These are phyloP conservation scores for Xylaria digitata DNA, from an alignment of 2,329 filamentous ascomycete species.

Conservation along the genomic window DNA sequence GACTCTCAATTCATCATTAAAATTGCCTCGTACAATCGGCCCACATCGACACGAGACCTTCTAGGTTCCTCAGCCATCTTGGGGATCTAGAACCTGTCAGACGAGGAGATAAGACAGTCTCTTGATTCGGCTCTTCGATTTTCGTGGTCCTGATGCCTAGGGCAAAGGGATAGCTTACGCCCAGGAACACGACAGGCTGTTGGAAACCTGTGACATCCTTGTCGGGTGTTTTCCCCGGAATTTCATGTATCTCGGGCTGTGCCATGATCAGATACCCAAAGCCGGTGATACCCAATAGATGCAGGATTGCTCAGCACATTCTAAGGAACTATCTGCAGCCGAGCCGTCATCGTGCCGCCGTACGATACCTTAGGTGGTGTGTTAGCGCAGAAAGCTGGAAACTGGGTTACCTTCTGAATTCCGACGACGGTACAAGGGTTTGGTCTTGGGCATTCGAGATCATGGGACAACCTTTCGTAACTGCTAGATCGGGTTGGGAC, in stretches of 20 bases:
- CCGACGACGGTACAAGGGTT: conserved; percentile 30
- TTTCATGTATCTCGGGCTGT: conserved; percentile 17
- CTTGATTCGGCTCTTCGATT: conserved; percentile 39
- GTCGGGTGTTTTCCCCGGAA: conserved; percentile 34
- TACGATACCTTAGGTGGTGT: conserved; percentile 26
- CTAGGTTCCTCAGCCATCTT: conserved; percentile 29
- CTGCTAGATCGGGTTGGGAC: conserved; percentile 30
- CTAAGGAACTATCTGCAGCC: conserved; percentile 45
- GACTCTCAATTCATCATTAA: background rate
- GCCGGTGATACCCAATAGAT: conserved; percentile 37
- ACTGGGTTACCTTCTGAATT: conserved; percentile 25
- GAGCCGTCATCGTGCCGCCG: conserved; percentile 35
- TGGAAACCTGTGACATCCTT: conserved; percentile 30
- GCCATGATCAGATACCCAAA: conserved; percentile 27
- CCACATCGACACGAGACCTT: conserved; percentile 17
- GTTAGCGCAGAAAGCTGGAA: conserved; percentile 21
- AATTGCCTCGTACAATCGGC: conserved; percentile 14
- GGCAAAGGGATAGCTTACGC: conserved; percentile 32
- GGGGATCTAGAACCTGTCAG: conserved; percentile 42
- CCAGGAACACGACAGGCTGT: conserved; percentile 35
- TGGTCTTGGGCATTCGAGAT: conserved; percentile 17
- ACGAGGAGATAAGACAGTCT: conserved; percentile 39
- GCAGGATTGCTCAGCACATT: conserved; percentile 45
- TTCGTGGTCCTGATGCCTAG: conserved; percentile 32
- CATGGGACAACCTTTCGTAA: conserved; percentile 28